A percentile compares a stretch with the other conserved stretches of the same genome.
phyloP scores from a whole-genome alignment of 805 yeast genomes.

The Lipomyces lipofer region DNA sequence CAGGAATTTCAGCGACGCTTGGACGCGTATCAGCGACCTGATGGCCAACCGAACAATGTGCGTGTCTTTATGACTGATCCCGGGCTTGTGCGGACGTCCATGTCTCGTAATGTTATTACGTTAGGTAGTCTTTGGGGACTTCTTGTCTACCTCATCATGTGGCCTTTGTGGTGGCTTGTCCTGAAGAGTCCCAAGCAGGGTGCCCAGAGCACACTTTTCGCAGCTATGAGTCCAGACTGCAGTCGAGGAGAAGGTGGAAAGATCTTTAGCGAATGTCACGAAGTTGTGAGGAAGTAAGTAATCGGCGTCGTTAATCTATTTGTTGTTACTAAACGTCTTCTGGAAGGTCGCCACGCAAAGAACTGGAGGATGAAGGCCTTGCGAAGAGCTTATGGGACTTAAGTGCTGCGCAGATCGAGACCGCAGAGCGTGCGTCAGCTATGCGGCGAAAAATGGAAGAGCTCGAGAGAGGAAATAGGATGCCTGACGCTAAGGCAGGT shows the following conservation, averaged over 20 bases:
- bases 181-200: slow-evolving; percentile 77
- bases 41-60: slow-evolving; percentile 65
- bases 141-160: slow-evolving; percentile 62
- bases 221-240: slow-evolving; percentile 70
- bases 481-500: no score
- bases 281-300: slow-evolving; percentile 13
- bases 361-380: slow-evolving; percentile 60
- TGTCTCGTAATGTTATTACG: slow-evolving; percentile 74
- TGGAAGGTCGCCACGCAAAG: slow-evolving; percentile 53
- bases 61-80: slow-evolving; percentile 81
- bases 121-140: slow-evolving; percentile 68
- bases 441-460: slow-evolving; percentile 45
- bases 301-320: not conserved
- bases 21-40: slow-evolving; percentile 60
- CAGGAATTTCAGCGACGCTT: slow-evolving; percentile 72
- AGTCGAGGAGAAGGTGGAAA: slow-evolving; percentile 63
- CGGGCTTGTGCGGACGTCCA: slow-evolving; percentile 85
- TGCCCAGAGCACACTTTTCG: slow-evolving; percentile 71
- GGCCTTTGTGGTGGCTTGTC: slow-evolving; percentile 82
- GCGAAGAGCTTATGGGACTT: slow-evolving; percentile 61
- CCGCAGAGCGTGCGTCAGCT: slow-evolving; percentile 55
- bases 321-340: not conserved
- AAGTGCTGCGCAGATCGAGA: slow-evolving; percentile 58
- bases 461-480: no score
- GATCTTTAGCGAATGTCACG: slow-evolving; percentile 70